Evolutionary conservation across 108 stramenopile genomes (phyloP).

Genomic region (Fragilaria radians): DNA sequence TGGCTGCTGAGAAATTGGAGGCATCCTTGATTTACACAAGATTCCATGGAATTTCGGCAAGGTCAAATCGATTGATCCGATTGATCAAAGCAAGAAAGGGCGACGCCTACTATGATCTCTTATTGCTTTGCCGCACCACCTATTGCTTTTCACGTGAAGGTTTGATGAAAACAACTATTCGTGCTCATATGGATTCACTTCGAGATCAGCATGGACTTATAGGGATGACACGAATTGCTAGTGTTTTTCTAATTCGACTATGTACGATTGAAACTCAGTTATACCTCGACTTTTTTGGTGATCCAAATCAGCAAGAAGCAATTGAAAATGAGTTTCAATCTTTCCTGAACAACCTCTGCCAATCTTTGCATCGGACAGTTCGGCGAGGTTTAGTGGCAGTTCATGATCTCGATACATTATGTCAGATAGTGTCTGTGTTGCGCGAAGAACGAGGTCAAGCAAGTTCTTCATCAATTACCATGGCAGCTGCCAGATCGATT

Average conservation of each 20-base stretch:
- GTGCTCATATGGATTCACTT: slow-evolving; percentile 80
- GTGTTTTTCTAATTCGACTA: slow-evolving; percentile 80
- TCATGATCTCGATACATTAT: slow-evolving; percentile 73
- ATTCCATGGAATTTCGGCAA: slow-evolving; percentile 80
- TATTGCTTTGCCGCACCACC: slow-evolving; percentile 65
- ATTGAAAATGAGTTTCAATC: slow-evolving; percentile 49
- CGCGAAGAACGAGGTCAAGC: slow-evolving; percentile 78
- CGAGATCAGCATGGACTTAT: slow-evolving; percentile 77
- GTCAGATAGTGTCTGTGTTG: slow-evolving; percentile 78
- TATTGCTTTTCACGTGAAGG: slow-evolving; percentile 62
- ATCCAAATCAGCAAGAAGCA: slow-evolving; percentile 55
- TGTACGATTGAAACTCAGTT: slow-evolving; percentile 80
- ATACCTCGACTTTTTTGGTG: slow-evolving; percentile 85
- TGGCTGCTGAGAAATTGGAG: slow-evolving; percentile 79
- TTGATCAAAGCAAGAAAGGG: slow-evolving; percentile 47
- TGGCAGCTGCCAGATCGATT: slow-evolving; percentile 74
- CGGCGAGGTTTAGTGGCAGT: slow-evolving; percentile 76
- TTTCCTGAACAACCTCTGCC: slow-evolving; percentile 62
- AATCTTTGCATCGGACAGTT: slow-evolving; percentile 72
- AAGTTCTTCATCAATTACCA: slow-evolving; percentile 60
- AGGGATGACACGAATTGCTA: slow-evolving; percentile 81
- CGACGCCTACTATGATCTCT: slow-evolving; percentile 68
- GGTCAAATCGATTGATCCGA: slow-evolving; percentile 59
- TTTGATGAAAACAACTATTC: slow-evolving; percentile 53
- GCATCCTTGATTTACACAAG: slow-evolving; percentile 80